Conservation (phyloP, 768 basidiomycete species). For the Lentinula raphanica region DNA sequence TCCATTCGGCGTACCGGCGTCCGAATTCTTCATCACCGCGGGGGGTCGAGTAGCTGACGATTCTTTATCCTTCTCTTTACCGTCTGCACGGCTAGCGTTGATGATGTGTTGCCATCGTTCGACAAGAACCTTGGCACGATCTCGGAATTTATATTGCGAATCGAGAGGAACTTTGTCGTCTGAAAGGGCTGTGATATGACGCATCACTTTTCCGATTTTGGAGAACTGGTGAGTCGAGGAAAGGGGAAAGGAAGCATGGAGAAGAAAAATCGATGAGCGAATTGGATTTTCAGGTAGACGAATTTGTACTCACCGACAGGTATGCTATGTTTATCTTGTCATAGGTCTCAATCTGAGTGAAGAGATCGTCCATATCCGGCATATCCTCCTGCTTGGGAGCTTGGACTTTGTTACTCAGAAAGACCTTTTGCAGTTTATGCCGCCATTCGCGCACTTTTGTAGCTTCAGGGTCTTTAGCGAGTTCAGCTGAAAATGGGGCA, state of each 20-base stretch:
- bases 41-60: too few species aligned
- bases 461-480: slow-evolving; percentile 65
- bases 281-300: not conserved
- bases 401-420: slow-evolving; percentile 61
- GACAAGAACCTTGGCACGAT: slow-evolving; percentile 64
- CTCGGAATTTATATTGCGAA: slow-evolving; percentile 58
- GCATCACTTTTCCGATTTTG: slow-evolving; percentile 85
- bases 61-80: not conserved
- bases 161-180: slow-evolving; percentile 60
- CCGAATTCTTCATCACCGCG: not conserved
- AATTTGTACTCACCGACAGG: slow-evolving; percentile 35
- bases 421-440: slow-evolving; percentile 85
- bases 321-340: slow-evolving; percentile 75
- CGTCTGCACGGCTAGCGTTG: slow-evolving; percentile 23
- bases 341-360: slow-evolving; percentile 73
- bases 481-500: slow-evolving; percentile 29
- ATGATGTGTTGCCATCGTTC: slow-evolving; percentile 62
- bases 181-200: slow-evolving; percentile 63
- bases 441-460: slow-evolving; percentile 83
- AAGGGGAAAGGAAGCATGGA: slow-evolving; percentile 9
- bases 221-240: slow-evolving; percentile 49
- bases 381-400: slow-evolving; percentile 74
- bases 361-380: slow-evolving; percentile 64
- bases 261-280: not conserved
- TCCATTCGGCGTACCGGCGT: not conserved